These are phyloP conservation scores for Geosmithia putterillii DNA, from an alignment of 2,329 filamentous ascomycete genomes.

Conservation along the genomic window DNA sequence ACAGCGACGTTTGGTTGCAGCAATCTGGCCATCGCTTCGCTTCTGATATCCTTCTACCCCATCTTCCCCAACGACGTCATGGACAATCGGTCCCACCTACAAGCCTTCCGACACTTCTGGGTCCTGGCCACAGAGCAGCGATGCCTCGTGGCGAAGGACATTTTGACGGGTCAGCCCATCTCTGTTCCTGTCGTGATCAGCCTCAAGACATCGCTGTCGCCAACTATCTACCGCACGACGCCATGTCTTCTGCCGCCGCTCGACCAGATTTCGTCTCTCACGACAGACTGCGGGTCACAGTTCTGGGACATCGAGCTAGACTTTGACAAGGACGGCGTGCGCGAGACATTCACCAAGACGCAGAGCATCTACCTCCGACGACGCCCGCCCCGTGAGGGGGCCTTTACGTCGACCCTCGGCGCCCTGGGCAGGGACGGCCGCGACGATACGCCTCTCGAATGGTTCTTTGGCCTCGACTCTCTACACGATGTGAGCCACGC, in stretches of 20 bases:
- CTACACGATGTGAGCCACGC: constrained; percentile 46
- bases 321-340: constrained; percentile 53
- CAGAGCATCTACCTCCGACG: constrained; percentile 67
- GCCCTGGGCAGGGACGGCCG: constrained; percentile 44
- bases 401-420: constrained; percentile 63
- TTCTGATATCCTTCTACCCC: constrained; percentile 89
- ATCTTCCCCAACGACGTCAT: constrained; percentile 81
- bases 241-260: constrained; percentile 55
- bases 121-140: constrained; percentile 83
- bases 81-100: constrained; percentile 88
- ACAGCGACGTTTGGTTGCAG: constrained; percentile 86
- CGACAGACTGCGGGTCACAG: constrained; percentile 45
- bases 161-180: constrained; percentile 71
- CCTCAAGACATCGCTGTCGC: constrained; percentile 32
- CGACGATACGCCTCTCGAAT: constrained; percentile 45
- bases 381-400: constrained; percentile 53
- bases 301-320: constrained; percentile 79
- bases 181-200: constrained; percentile 58
- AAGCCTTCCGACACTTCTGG: constrained; percentile 96
- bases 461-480: constrained; percentile 56
- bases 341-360: constrained; percentile 47
- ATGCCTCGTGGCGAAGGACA: constrained; percentile 78
- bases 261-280: constrained; percentile 45
- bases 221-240: constrained; percentile 30
- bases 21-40: constrained; percentile 71